These are phyloP conservation scores for Coemansia furcata DNA, from an alignment of 192 early-diverging fungal species.

Conservation along the genomic window DNA sequence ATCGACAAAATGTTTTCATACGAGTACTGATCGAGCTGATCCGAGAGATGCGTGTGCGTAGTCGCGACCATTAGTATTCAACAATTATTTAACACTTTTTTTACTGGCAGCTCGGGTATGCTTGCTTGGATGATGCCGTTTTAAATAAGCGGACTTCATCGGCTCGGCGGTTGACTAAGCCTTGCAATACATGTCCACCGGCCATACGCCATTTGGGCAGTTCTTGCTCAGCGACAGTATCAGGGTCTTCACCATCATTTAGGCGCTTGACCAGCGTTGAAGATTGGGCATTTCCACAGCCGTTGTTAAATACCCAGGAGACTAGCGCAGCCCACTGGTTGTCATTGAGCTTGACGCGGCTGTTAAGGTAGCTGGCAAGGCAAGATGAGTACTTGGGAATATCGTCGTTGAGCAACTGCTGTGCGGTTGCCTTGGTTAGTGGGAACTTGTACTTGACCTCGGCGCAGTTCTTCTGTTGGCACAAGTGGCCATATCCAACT, in stretches of 20 bases:
- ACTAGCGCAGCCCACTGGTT: conserved; percentile 46
- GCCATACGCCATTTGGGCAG: conserved; percentile 42
- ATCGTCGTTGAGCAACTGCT: conserved; percentile 32
- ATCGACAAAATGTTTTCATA: neutral
- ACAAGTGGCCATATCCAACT: conserved; percentile 46
- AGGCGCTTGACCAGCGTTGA: conserved; percentile 39
- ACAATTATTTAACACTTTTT: too few species aligned
- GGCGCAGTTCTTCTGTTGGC: conserved; percentile 25
- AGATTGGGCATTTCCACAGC: conserved; percentile 26
- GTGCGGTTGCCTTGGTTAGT: conserved; percentile 28
- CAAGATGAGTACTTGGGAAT: conserved; percentile 27
- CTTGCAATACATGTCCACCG: conserved; percentile 33
- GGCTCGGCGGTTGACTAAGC: conserved; percentile 34
- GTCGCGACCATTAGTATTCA: too few species aligned
- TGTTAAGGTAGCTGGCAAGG: conserved; percentile 27
- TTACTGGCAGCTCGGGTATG: conserved; percentile 18
- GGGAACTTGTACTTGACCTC: conserved; percentile 37
- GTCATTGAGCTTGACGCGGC: conserved; percentile 26
- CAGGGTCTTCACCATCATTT: conserved; percentile 30
- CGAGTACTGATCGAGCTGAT: too few species aligned
- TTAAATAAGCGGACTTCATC: conserved; percentile 38
- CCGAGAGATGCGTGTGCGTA: too few species aligned
- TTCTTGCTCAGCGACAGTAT: conserved; percentile 35
- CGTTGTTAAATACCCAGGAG: conserved; percentile 44
- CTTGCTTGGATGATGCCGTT: conserved; percentile 24